Evolutionary conservation across 2,329 filamentous ascomycete genomes (phyloP).

Genomic region (Alternaria incomplexa): DNA sequence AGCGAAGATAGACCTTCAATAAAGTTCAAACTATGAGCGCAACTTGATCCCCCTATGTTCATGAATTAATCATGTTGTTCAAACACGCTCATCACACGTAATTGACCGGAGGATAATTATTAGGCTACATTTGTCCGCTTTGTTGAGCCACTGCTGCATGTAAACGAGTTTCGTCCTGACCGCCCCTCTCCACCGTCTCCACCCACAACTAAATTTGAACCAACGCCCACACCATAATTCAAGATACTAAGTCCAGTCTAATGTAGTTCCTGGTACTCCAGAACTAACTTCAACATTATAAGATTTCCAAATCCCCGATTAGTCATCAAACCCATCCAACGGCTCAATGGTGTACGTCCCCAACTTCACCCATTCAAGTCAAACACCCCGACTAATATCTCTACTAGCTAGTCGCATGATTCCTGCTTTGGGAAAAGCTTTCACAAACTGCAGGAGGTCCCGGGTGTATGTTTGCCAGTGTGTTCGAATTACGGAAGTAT

Average conservation of each 20-base stretch:
- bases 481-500: not conserved
- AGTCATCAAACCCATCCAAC: slow-evolving; percentile 4
- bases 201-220: not conserved
- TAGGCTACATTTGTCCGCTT: no score
- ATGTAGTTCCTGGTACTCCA: no score
- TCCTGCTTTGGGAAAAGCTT: slow-evolving; percentile 30
- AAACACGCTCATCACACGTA: no score
- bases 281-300: no score
- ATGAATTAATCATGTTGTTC: no score
- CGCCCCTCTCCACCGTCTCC: slow-evolving; percentile 2
- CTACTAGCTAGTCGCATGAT: slow-evolving; percentile 35
- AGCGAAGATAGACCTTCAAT: not conserved
- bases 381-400: not conserved
- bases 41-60: no score
- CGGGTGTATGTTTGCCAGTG: slow-evolving; percentile 14
- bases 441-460: slow-evolving; percentile 32
- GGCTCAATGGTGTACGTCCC: slow-evolving; percentile 26
- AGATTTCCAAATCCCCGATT: not conserved
- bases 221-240: not conserved
- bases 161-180: not conserved
- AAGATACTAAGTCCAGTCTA: no score
- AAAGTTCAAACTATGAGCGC: not conserved
- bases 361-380: not conserved
- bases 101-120: no score
- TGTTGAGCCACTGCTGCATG: not conserved